Evolutionary conservation across 768 basidiomycete species (phyloP).

Genomic region (Serendipita sp.): DNA sequence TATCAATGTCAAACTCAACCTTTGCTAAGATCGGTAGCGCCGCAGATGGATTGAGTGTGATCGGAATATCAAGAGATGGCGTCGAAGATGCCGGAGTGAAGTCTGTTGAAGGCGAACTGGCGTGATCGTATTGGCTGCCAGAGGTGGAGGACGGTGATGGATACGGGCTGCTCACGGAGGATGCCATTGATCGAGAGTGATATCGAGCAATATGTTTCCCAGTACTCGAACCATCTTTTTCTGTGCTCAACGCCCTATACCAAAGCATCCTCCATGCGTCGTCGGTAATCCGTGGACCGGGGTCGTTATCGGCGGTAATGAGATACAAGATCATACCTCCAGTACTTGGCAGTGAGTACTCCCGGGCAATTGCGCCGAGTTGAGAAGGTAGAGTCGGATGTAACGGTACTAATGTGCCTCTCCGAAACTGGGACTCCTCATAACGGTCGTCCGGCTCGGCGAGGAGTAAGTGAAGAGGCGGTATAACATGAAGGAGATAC

Average conservation of each 20-base stretch:
- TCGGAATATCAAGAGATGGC: slow-evolving; percentile 41
- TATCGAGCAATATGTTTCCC: not conserved
- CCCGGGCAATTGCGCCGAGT: slow-evolving; percentile 73
- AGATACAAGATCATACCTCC: slow-evolving; percentile 73
- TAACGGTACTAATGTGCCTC: slow-evolving; percentile 77
- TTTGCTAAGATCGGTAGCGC: slow-evolving; percentile 73
- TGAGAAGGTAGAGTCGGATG: slow-evolving; percentile 73
- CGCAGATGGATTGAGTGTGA: slow-evolving; percentile 42
- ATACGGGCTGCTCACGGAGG: slow-evolving; percentile 8
- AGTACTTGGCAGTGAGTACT: slow-evolving; percentile 82
- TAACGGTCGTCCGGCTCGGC: slow-evolving; percentile 33
- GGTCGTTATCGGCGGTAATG: slow-evolving; percentile 22
- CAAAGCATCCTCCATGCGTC: slow-evolving; percentile 83
- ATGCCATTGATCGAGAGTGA: not conserved
- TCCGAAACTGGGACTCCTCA: slow-evolving; percentile 40
- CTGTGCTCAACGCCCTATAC: slow-evolving; percentile 49
- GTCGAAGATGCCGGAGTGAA: slow-evolving; percentile 5
- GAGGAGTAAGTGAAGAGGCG: slow-evolving; percentile 56
- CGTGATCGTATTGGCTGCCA: not conserved
- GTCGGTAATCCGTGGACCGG: slow-evolving; percentile 68
- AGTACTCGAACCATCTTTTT: slow-evolving; percentile 17
- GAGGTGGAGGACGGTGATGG: slow-evolving; percentile 10
- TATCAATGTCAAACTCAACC: slow-evolving; percentile 89
- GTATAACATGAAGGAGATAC: slow-evolving; percentile 71
- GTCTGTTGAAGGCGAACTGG: not conserved